Evolutionary conservation across 2,329 filamentous ascomycete genomes (phyloP).

Genomic region (Neonectria faginata): DNA sequence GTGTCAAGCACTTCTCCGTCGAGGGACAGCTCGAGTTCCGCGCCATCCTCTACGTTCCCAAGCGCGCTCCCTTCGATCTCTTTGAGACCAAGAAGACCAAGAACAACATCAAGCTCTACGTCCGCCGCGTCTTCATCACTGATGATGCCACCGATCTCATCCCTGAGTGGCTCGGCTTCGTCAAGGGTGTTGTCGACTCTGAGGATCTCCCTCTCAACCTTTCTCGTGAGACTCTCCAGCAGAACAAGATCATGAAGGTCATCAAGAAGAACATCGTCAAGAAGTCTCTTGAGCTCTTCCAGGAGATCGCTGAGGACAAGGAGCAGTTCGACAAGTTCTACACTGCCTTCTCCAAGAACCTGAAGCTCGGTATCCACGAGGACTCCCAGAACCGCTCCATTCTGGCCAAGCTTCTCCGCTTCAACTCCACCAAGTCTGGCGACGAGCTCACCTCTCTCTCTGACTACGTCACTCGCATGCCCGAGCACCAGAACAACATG

Average conservation of each 20-base stretch:
- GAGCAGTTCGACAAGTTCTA: slow-evolving; percentile 99
- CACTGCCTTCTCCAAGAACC: slow-evolving; percentile 99
- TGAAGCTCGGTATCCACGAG: slow-evolving; percentile 99
- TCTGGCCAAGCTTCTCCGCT: slow-evolving; percentile 98
- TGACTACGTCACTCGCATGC: slow-evolving; percentile 99
- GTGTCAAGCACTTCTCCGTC: slow-evolving; percentile 99
- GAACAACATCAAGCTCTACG: slow-evolving; percentile 99
- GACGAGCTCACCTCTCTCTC: slow-evolving; percentile 94
- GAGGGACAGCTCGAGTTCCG: slow-evolving; percentile 99
- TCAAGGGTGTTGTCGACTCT: slow-evolving; percentile 99
- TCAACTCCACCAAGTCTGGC: slow-evolving; percentile 98
- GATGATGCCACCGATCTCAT: slow-evolving; percentile 99
- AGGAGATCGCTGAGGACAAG: slow-evolving; percentile 98
- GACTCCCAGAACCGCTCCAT: slow-evolving; percentile 94
- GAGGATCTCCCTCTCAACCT: slow-evolving; percentile 99
- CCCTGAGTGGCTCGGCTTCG: slow-evolving; percentile 98
- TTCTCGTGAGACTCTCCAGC: slow-evolving; percentile 99
- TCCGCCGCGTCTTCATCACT: slow-evolving; percentile 99
- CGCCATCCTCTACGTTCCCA: slow-evolving; percentile 98
- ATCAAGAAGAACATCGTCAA: slow-evolving; percentile 99
- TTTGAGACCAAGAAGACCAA: slow-evolving; percentile 99
- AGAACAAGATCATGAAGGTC: slow-evolving; percentile 99
- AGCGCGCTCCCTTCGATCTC: slow-evolving; percentile 99
- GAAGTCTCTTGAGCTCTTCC: slow-evolving; percentile 99
- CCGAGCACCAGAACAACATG: slow-evolving; percentile 99